Percentiles rank a stretch among this genome's conserved stretches.
Conservation (phyloP, 169 alveolate species). For the Besnoitia besnoiti region DNA sequence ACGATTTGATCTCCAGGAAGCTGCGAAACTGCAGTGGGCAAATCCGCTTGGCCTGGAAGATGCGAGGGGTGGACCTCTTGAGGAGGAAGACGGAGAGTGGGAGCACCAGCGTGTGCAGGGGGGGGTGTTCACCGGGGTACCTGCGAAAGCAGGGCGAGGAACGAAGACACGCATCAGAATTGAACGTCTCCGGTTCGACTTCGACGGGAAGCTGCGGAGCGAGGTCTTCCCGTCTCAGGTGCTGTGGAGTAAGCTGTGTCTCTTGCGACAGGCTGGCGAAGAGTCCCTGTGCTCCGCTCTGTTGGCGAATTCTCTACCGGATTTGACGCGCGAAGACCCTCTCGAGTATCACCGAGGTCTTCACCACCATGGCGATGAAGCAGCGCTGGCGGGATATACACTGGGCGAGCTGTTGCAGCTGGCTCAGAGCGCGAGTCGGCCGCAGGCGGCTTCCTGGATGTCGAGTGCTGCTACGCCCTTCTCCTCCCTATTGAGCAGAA, state of each 20-base stretch:
- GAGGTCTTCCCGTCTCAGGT: not conserved
- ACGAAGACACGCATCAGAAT: conserved; percentile 3
- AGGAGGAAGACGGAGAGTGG: conserved; percentile 15
- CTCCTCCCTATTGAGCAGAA: too few species aligned
- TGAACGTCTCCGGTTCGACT: conserved; percentile 66
- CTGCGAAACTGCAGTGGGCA: conserved; percentile 71
- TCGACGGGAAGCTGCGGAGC: conserved; percentile 67
- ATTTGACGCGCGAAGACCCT: conserved; percentile 35
- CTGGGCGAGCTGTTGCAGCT: conserved; percentile 70
- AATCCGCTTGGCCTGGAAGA: conserved; percentile 70
- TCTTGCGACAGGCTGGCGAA: not conserved
- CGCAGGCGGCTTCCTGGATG: conserved; percentile 68
- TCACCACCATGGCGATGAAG: conserved; percentile 70
- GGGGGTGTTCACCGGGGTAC: not conserved
- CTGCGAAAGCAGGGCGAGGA: not conserved
- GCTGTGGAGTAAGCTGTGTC: not conserved
- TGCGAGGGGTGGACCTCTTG: not conserved
- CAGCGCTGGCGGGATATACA: conserved; percentile 70
- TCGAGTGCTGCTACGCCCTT: too few species aligned
- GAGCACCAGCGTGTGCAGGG: not conserved
- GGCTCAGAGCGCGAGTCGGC: conserved; percentile 58
- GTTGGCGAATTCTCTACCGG: not conserved
- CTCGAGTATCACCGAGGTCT: conserved; percentile 65
- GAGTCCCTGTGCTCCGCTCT: not conserved
- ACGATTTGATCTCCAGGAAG: conserved; percentile 41